Percentiles rank a stretch among this genome's conserved stretches.
Conservation (phyloP, 108 stramenopile genomes). For the Cyclotella cryptica region DNA sequence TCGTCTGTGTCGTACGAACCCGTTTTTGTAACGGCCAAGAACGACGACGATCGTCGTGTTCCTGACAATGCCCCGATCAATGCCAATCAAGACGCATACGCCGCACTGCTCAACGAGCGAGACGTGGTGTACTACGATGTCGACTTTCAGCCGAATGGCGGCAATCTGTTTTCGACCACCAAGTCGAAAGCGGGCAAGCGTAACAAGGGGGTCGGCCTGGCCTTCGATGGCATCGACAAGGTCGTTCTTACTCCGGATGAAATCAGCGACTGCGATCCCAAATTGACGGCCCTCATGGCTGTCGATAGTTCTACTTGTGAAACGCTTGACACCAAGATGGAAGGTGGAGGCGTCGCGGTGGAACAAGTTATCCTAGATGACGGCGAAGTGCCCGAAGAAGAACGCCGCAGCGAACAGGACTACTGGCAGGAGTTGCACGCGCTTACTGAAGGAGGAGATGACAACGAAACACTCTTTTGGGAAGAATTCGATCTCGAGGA, state of each 20-base stretch:
- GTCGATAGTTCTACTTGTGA: background rate
- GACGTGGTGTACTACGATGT: background rate
- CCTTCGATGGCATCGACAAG: constrained; percentile 8
- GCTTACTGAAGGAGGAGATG: background rate
- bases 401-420: constrained; percentile 5
- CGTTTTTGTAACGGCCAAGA: background rate
- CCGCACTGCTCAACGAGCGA: background rate
- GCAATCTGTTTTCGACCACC: background rate
- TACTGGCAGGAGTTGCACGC: background rate
- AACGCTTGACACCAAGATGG: background rate
- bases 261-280: constrained; percentile 4
- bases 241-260: constrained; percentile 5
- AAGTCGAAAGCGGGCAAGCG: background rate
- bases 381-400: constrained; percentile 2
- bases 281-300: background rate
- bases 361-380: background rate
- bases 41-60: constrained; percentile 9
- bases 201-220: constrained; percentile 1
- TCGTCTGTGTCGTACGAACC: background rate
- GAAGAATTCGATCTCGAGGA: constrained; percentile 7
- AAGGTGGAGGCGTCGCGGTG: background rate
- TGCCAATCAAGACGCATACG: constrained; percentile 22
- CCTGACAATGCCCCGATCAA: constrained; percentile 21
- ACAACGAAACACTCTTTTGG: background rate
- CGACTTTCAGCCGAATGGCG: background rate